Base-by-base conservation (phyloP, 257 asterid genomes). In the Cordia subcordata region DNA sequence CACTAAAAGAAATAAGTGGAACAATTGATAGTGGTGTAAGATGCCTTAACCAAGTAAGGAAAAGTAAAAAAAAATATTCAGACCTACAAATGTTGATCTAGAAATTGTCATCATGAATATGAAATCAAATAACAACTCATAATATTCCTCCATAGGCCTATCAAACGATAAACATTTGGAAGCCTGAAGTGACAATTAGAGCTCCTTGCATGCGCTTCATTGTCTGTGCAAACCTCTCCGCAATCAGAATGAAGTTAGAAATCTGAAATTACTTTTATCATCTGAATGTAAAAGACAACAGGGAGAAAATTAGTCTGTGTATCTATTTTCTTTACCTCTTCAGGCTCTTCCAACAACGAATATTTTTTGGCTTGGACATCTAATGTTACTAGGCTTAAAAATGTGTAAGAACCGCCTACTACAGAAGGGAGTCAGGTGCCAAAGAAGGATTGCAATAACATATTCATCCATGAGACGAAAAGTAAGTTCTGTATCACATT, bases 181-280 rank as follows among this genome's bases (percentile, higher is more conserved):
- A 79, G 61, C 77, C 63, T 4, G 96, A 87, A 23, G 85, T 55
- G 57, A 85, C 57, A 50, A 87, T 81, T 57, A 90, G 69, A 60
- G 96, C 93, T 38, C 97, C 96, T 73, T 87, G 96, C 50, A 81
- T 73, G 60, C 73, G 80, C 57, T 88, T 85, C 83, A 90, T 87
- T 57, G 92, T 81, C 35, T 75, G 72, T 63, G 58, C 46, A 75
- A 90, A 90, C 65, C 88, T 85, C 96, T 87, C 78, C 18, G 12
- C 22, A 62, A 44, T 11, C 12, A 33, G 52, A 57, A 13, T 13
- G 37, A 55, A 14, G 27, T 40, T 46, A 40, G 33, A 12, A 21
- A 38, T 10, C 5, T 5, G 12, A 52, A 11, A n/a, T n/a, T 32
- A 59, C 13, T 47, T 15, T 37, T 37, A 17, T 17, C 20, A 44